Conservation (phyloP, 2,329 filamentous ascomycete species). For the Gnomoniopsis smithogilvyi region DNA sequence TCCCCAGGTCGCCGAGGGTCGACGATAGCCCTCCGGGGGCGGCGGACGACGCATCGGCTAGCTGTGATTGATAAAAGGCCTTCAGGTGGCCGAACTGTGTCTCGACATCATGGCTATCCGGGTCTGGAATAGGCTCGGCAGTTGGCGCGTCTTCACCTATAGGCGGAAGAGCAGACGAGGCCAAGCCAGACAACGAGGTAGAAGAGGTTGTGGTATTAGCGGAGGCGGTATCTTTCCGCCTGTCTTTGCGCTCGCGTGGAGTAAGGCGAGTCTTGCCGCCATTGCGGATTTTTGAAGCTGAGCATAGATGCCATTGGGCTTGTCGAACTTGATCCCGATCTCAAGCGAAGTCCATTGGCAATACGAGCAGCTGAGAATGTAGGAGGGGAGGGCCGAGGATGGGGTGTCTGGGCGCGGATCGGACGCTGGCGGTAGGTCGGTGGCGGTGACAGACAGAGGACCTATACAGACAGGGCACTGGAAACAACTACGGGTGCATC, state of each 20-base stretch:
- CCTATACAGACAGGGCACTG: conserved; percentile 88
- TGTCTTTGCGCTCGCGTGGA: conserved; percentile 48
- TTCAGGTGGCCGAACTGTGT: conserved; percentile 72
- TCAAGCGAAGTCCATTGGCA: conserved; percentile 92
- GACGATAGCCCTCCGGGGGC: conserved; percentile 46
- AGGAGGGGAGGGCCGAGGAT: conserved; percentile 49
- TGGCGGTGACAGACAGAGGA: conserved; percentile 69
- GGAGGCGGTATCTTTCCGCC: conserved; percentile 42
- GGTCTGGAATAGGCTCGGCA: conserved; percentile 28
- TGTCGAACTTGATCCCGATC: conserved; percentile 85
- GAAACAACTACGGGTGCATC: conserved; percentile 92
- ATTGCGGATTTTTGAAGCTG: conserved; percentile 71
- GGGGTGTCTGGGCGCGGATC: conserved; percentile 41
- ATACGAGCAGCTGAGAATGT: conserved; percentile 80
- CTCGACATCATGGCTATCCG: conserved; percentile 56
- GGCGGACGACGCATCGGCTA: conserved; percentile 56
- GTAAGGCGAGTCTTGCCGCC: conserved; percentile 52
- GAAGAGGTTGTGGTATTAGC: conserved; percentile 28
- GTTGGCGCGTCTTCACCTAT: conserved; percentile 19
- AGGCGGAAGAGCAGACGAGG: conserved; percentile 15
- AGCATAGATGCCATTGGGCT: conserved; percentile 77
- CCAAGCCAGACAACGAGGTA: conserved; percentile 8
- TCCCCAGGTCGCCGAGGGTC: conserved; percentile 49
- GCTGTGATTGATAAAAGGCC: conserved; percentile 77
- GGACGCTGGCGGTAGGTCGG: conserved; percentile 55